Evolutionary conservation across 129 eudicot species (phyloP), one percentile per base, ranked within the genome.

Genomic region (Erigeron canadensis): DNA sequence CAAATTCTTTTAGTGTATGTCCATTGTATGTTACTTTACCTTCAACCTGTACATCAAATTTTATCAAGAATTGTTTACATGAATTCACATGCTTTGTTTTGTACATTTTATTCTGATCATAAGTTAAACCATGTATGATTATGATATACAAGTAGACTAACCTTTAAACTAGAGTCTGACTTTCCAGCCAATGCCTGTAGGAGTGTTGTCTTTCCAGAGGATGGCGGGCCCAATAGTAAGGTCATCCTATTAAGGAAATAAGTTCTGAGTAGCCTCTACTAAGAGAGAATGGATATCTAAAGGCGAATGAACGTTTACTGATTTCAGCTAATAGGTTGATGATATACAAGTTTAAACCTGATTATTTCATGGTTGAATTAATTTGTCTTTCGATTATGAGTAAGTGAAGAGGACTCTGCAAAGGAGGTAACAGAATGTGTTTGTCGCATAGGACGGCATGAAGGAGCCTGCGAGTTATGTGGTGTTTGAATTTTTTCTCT

Each of bases 151-250:
- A 28, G 15, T 37, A 28, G 17, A 72, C 77, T 38, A 43, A 82
- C 85, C 83, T 81, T 81, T 63, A 82, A 46, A 75, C 80, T 63
- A 48, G 75, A 63, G 53, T 79, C 89, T 8, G 82, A 66, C 69
- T 72, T 84, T 65, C 85, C 88, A 1, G 85, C 82, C 69, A 84
- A 66, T 34, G 88, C 85, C 75, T 77, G 54, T 75, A 86, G 75
- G 15, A 86, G 79, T 34, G 85, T 86, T 34, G 91, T 86, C 75
- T 86, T 86, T 63, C 91, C 91, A 2, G 91, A 86, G 37, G 91
- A 83, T 16, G 91, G 91, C 37, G 91, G 91, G 40, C 91, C 91
- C 64, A 86, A 74, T 43, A 83, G 45, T 39, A 86, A 82, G 68
- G 83, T 62, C 87, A 86, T 86, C 70, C 90, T 86, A 70, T 72